Conservation (phyloP, 768 basidiomycete species). For the Suillus americanus region DNA sequence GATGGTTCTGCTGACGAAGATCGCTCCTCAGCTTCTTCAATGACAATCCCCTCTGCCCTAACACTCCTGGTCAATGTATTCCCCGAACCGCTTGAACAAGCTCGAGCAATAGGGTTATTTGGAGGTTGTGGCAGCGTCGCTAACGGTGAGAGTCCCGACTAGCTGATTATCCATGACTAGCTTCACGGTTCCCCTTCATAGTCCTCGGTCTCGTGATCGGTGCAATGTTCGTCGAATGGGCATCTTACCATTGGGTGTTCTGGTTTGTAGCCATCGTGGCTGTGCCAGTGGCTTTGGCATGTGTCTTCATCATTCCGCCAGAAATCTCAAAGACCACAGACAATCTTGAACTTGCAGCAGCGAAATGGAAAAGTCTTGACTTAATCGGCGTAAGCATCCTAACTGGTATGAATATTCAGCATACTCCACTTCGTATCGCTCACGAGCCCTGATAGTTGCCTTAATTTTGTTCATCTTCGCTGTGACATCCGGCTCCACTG, state of each 20-base stretch:
- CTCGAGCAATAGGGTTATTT: conserved; percentile 46
- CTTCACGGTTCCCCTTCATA: conserved; percentile 13
- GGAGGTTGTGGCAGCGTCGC: conserved; percentile 47
- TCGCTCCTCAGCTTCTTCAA: conserved; percentile 38
- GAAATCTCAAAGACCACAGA: conserved; percentile 10
- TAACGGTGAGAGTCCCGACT: conserved; percentile 32
- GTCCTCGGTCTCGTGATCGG: conserved; percentile 45
- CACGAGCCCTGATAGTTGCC: conserved; percentile 17
- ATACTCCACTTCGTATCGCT: background rate
- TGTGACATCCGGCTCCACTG: conserved; percentile 45
- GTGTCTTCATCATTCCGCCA: conserved; percentile 36
- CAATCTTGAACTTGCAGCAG: background rate
- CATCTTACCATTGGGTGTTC: conserved; percentile 52
- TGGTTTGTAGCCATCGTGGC: conserved; percentile 44
- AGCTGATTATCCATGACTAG: background rate
- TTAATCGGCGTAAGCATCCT: conserved; percentile 38
- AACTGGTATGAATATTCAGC: conserved; percentile 28
- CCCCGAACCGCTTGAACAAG: conserved; percentile 45
- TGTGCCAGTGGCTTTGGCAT: conserved; percentile 29
- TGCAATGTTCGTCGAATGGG: conserved; percentile 40
- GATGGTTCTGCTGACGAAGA: conserved; percentile 3
- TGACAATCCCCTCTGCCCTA: conserved; percentile 53
- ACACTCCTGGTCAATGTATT: conserved; percentile 50
- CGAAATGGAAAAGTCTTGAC: conserved; percentile 36
- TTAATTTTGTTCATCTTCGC: conserved; percentile 39